phyloP scores from a whole-genome alignment of 345 rosid genomes.

The Barbarea vulgaris region DNA sequence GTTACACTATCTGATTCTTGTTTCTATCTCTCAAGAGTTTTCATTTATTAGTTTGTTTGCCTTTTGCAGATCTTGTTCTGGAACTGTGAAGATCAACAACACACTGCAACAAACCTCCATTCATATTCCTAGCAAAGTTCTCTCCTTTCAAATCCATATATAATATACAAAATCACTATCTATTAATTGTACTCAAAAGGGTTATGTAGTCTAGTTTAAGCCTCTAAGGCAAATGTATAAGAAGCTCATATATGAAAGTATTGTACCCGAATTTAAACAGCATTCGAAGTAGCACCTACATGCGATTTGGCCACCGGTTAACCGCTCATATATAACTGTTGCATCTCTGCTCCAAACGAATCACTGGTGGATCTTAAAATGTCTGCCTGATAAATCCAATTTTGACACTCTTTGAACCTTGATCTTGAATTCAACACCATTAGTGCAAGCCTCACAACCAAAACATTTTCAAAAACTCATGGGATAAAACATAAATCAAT shows the following conservation, averaged over 20 bases:
- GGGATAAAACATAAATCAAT: slow-evolving; percentile 2
- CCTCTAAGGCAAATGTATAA: slow-evolving; percentile 17
- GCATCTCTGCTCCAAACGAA: slow-evolving; percentile 2
- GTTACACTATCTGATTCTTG: neutral
- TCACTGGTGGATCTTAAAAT: neutral
- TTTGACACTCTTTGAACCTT: neutral
- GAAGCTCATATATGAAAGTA: neutral
- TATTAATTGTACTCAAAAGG: slow-evolving; percentile 1
- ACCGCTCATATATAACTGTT: neutral
- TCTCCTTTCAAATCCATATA: slow-evolving; percentile 3
- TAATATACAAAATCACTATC: neutral
- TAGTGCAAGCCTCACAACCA: neutral
- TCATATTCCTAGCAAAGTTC: slow-evolving; percentile 6
- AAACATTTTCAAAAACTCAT: neutral
- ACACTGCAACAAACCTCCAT: slow-evolving; percentile 5
- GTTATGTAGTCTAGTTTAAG: slow-evolving; percentile 17
- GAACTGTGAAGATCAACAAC: slow-evolving; percentile 34
- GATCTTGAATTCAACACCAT: neutral
- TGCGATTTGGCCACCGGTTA: neutral
- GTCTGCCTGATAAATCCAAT: neutral
- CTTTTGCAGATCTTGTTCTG: slow-evolving; percentile 36
- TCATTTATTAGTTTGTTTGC: neutral
- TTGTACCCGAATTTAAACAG: neutral
- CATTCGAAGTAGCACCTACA: neutral
- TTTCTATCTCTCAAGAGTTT: neutral